Conservation (phyloP, 306 rosid genomes). For the Castanospermum australe region DNA sequence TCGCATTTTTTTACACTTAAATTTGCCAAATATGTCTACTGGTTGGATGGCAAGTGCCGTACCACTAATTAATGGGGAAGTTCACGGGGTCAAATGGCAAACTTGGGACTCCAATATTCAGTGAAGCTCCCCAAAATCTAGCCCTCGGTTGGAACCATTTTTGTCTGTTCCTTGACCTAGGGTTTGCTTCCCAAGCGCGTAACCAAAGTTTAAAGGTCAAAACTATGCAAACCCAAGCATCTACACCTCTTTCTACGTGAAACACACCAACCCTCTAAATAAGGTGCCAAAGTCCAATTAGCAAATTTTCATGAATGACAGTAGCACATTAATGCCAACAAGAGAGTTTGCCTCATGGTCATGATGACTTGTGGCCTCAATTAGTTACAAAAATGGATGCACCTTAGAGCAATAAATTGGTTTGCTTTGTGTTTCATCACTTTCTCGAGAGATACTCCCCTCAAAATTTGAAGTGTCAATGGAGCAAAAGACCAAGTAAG, state of each 20-base stretch:
- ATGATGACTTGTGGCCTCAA: neutral
- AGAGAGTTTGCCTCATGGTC: constrained; percentile 11
- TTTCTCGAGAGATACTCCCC: neutral
- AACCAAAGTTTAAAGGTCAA: constrained; percentile 63
- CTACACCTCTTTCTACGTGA: constrained; percentile 61
- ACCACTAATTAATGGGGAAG: constrained; percentile 44
- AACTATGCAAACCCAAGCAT: constrained; percentile 55
- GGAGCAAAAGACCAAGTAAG: neutral
- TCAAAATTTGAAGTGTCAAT: neutral
- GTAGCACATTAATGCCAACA: constrained; percentile 28
- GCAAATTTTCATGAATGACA: constrained; percentile 7
- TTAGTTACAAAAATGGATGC: constrained; percentile 30
- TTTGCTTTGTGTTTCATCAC: constrained; percentile 23
- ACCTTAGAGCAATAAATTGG: constrained; percentile 27
- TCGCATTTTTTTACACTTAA: constrained; percentile 26
- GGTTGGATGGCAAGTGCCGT: constrained; percentile 48
- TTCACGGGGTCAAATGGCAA: constrained; percentile 51
- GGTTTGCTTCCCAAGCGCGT: constrained; percentile 68
- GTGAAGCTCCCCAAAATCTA: constrained; percentile 70
- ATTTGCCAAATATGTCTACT: constrained; percentile 41
- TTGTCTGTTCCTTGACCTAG: constrained; percentile 80
- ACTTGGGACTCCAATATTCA: constrained; percentile 77
- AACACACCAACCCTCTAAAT: constrained; percentile 40
- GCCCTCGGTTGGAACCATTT: constrained; percentile 80
- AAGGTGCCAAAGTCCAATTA: constrained; percentile 15